Percentiles rank a stretch among this genome's conserved stretches.
Conservation (phyloP, 768 basidiomycete species). For the Cyclocybe aegerita region DNA sequence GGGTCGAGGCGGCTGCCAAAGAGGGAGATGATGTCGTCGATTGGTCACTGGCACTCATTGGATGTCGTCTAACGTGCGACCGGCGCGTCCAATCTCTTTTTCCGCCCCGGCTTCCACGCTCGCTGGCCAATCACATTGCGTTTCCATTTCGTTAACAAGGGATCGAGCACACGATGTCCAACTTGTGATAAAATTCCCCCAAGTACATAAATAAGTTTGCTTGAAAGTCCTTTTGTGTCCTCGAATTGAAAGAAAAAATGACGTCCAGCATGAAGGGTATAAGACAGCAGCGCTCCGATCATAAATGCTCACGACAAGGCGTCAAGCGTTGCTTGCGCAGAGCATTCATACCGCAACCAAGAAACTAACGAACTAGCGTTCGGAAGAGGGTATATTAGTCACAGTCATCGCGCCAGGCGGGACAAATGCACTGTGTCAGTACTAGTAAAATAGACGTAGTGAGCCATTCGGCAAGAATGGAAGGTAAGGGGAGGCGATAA, state of each 20-base stretch:
- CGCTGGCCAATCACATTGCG: too few species aligned
- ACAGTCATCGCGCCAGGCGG: slow-evolving; percentile 1
- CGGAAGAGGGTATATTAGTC: slow-evolving; percentile 8
- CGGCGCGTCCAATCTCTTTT: slow-evolving; percentile 7
- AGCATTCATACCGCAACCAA: background rate
- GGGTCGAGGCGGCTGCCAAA: slow-evolving; percentile 40
- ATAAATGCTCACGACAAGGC: too few species aligned
- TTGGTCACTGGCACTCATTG: slow-evolving; percentile 30
- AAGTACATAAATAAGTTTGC: too few species aligned
- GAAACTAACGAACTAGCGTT: background rate
- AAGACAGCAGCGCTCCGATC: too few species aligned
- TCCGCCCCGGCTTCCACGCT: too few species aligned
- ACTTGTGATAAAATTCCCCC: too few species aligned
- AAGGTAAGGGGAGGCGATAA: background rate
- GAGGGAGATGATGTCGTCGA: slow-evolving; percentile 39
- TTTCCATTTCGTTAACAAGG: too few species aligned
- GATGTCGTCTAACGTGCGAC: background rate
- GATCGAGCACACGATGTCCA: too few species aligned
- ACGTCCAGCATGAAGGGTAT: too few species aligned
- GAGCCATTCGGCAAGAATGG: background rate
- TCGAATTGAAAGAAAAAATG: too few species aligned
- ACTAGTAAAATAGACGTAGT: background rate
- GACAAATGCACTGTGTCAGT: background rate
- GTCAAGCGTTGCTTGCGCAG: background rate
- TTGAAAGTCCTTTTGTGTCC: too few species aligned